phyloP scores from a whole-genome alignment of 108 stramenopile species.

The Cyclotella baltica region DNA sequence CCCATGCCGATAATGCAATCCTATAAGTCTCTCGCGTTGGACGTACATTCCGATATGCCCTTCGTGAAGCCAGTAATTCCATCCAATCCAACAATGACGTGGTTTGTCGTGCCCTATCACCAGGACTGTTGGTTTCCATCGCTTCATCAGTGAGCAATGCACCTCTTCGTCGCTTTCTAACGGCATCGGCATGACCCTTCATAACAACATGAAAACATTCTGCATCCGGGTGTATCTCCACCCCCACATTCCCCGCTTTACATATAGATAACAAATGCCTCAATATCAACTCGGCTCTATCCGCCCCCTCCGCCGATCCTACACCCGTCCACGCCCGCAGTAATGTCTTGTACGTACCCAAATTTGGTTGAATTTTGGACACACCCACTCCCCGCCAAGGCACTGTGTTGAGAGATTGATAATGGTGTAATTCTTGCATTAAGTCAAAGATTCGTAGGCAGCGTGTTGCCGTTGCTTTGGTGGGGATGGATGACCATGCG shows the following conservation, averaged over 20 bases:
- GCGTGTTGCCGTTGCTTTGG: conserved; percentile 42
- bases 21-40: conserved; percentile 12
- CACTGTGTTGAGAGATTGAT: conserved; percentile 35
- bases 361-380: conserved; percentile 44
- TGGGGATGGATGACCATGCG: conserved; percentile 38
- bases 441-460: conserved; percentile 44
- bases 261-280: conserved; percentile 48
- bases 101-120: conserved; percentile 35
- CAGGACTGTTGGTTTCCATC: conserved; percentile 11
- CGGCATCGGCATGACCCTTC: conserved; percentile 48
- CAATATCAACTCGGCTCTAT: conserved; percentile 48
- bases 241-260: conserved; percentile 43
- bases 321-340: conserved; percentile 40
- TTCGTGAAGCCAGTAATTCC: conserved; percentile 42
- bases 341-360: conserved; percentile 42
- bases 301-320: conserved; percentile 33
- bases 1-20: too few relatives aligned
- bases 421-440: conserved; percentile 52
- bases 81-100: conserved; percentile 47
- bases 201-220: conserved; percentile 54
- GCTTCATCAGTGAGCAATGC: not conserved
- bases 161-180: conserved; percentile 25
- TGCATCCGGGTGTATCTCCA: conserved; percentile 40
- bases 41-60: conserved; percentile 30
- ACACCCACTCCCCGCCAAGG: conserved; percentile 37